These are phyloP conservation scores for Taxawa tesnikishii DNA, from an alignment of 2,329 filamentous ascomycete genomes.

Conservation along the genomic window DNA sequence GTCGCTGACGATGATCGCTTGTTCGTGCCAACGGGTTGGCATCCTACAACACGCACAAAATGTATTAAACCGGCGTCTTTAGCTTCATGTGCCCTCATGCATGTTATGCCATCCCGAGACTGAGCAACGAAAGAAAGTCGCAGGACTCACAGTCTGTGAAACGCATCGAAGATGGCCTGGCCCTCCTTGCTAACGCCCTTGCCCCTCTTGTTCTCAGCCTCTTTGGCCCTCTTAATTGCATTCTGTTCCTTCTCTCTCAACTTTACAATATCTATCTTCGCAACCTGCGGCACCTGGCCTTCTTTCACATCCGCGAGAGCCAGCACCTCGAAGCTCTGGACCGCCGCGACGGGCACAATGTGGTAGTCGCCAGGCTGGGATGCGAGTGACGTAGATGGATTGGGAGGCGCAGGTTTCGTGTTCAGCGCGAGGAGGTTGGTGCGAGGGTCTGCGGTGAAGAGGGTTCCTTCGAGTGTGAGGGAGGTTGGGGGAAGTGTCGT, in stretches of 20 bases:
- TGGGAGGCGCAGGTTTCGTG: slow-evolving; percentile 33
- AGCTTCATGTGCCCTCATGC: neutral
- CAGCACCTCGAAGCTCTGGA: slow-evolving; percentile 45
- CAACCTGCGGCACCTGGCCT: slow-evolving; percentile 30
- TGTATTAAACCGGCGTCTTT: too few species aligned
- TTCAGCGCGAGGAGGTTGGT: slow-evolving; percentile 51
- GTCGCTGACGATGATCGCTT: slow-evolving; percentile 48
- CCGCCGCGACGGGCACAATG: slow-evolving; percentile 47
- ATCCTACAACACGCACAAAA: slow-evolving; percentile 19
- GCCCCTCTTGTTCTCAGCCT: slow-evolving; percentile 44
- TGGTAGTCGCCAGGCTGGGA: slow-evolving; percentile 43
- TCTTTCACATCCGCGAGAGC: slow-evolving; percentile 27
- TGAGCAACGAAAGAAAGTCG: too few species aligned
- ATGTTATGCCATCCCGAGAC: too few species aligned
- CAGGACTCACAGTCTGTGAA: slow-evolving; percentile 40
- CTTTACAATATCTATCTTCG: slow-evolving; percentile 41
- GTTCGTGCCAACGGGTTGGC: slow-evolving; percentile 47
- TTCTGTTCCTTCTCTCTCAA: slow-evolving; percentile 43
- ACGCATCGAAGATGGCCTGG: slow-evolving; percentile 51
- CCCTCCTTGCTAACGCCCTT: slow-evolving; percentile 49
- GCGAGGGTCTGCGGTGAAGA: slow-evolving; percentile 50
- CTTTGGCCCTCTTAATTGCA: slow-evolving; percentile 43
- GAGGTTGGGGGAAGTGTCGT: slow-evolving; percentile 39
- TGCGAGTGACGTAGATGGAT: slow-evolving; percentile 25
- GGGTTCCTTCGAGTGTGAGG: slow-evolving; percentile 45